Evolutionary conservation across 257 asterid species (phyloP).

Genomic region (Gentiana macrophylla): DNA sequence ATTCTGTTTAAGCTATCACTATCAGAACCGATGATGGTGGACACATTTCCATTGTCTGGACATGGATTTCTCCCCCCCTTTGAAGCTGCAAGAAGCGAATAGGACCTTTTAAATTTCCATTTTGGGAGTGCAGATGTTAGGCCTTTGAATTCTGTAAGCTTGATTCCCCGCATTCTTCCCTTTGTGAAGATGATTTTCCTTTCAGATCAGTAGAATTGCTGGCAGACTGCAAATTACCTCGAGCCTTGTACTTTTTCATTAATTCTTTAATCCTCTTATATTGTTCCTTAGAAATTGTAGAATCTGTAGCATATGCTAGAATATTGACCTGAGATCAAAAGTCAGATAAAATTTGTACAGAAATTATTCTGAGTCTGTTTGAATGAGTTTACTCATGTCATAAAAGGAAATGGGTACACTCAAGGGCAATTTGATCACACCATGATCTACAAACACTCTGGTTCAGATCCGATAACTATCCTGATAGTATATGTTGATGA

Average conservation of each 20-base stretch:
- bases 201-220: slow-evolving; percentile 53
- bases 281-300: slow-evolving; percentile 61
- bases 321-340: slow-evolving; percentile 72
- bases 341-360: slow-evolving; percentile 7
- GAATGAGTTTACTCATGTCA: too few species aligned
- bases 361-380: too few species aligned
- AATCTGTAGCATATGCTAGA: slow-evolving; percentile 81
- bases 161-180: slow-evolving; percentile 69
- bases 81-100: slow-evolving; percentile 31
- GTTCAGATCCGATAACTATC: too few species aligned
- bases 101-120: slow-evolving; percentile 47
- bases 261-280: slow-evolving; percentile 41
- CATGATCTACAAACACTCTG: too few species aligned
- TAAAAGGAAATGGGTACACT: too few species aligned
- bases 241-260: slow-evolving; percentile 43
- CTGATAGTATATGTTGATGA: too few species aligned
- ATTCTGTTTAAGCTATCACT: slow-evolving; percentile 37
- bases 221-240: slow-evolving; percentile 32
- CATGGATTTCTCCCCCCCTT: slow-evolving; percentile 22
- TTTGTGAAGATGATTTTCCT: slow-evolving; percentile 63
- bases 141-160: slow-evolving; percentile 47
- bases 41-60: slow-evolving; percentile 32
- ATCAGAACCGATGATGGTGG: slow-evolving; percentile 57
- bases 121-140: slow-evolving; percentile 32
- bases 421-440: too few species aligned